These are phyloP conservation scores for Monosporascus cannonballus DNA, from an alignment of 2,329 filamentous ascomycete genomes.

Conservation along the genomic window DNA sequence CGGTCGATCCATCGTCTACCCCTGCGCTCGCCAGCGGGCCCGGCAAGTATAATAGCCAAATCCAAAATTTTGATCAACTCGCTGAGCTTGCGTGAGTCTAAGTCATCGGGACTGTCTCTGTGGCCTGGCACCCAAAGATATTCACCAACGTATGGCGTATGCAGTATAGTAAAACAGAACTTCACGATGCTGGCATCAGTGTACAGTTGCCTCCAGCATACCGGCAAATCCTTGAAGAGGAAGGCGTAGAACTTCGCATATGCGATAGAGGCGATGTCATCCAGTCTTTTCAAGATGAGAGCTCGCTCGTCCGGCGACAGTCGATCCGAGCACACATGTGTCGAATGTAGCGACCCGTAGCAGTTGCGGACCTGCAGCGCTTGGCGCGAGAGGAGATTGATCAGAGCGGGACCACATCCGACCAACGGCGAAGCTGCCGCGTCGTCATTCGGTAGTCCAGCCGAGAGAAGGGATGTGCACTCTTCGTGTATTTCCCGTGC, in stretches of 20 bases:
- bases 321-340: neutral
- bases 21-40: slow-evolving; percentile 49
- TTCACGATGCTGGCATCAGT: slow-evolving; percentile 64
- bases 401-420: slow-evolving; percentile 18
- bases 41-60: slow-evolving; percentile 68
- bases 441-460: slow-evolving; percentile 1
- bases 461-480: slow-evolving; percentile 13
- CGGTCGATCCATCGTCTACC: slow-evolving; percentile 45
- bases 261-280: slow-evolving; percentile 52
- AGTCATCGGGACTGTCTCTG: slow-evolving; percentile 3
- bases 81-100: slow-evolving; percentile 33
- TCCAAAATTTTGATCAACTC: slow-evolving; percentile 63
- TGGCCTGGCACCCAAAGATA: slow-evolving; percentile 6
- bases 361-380: slow-evolving; percentile 8
- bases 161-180: slow-evolving; percentile 36
- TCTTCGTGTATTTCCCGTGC: slow-evolving; percentile 14
- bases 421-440: slow-evolving; percentile 7
- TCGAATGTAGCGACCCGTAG: slow-evolving; percentile 3
- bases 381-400: slow-evolving; percentile 21
- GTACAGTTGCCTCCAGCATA: slow-evolving; percentile 65
- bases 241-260: slow-evolving; percentile 65
- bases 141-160: slow-evolving; percentile 7
- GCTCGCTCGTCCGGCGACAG: slow-evolving; percentile 3
- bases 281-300: slow-evolving; percentile 37
- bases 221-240: slow-evolving; percentile 59